Base-by-base conservation (phyloP, 2,329 filamentous ascomycete genomes). In the Trichoderma sp. region DNA sequence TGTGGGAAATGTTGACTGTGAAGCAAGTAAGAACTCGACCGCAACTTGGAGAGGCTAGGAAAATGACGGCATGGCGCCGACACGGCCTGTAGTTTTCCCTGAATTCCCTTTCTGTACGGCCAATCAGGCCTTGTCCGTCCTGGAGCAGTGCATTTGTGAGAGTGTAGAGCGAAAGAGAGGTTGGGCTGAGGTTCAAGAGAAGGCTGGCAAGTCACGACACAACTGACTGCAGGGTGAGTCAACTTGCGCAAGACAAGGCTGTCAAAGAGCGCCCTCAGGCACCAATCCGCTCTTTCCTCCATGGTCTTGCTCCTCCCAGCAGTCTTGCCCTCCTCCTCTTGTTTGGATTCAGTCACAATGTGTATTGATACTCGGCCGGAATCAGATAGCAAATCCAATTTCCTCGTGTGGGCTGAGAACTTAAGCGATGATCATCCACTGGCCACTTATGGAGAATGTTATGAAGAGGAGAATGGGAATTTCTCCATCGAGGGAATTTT, bases 401-500 rank as follows among this genome's bases (percentile, higher is more conserved):
- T 48, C 60, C 50, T 56, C 54, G 52, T 27, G 37, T 34, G 52
- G 37, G 27, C 35, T 39, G 25, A 42, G 50, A 22, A 27, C 37
- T 37, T 60, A 42, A 45, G 50, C 39, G 61, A 64, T 25, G 25
- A 56, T 57, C 25, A 27, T 22, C 39, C 22, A 37, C 27, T 48
- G 61, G 19, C 19, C 37, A 45, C 19, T 34, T 34, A 32, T 22
- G 52, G 48, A 53, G 50, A 64, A 56, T 35, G 54, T 32, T 56
- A 42, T 56, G 29, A 57, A 57, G 37, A 57, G 29, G 61, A 64
- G 52, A 45, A 19, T 65, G 27, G 19, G 19, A 22, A 48, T 35
- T 56, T 57, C 61, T 65, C 61, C 61, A 42, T 65, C 37, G 50
- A 56, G 52, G 27, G 61, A 56, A 65, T 56, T 65, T 64, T 58